Base-by-base conservation (phyloP, 768 basidiomycete species). In the Suillus spraguei region DNA sequence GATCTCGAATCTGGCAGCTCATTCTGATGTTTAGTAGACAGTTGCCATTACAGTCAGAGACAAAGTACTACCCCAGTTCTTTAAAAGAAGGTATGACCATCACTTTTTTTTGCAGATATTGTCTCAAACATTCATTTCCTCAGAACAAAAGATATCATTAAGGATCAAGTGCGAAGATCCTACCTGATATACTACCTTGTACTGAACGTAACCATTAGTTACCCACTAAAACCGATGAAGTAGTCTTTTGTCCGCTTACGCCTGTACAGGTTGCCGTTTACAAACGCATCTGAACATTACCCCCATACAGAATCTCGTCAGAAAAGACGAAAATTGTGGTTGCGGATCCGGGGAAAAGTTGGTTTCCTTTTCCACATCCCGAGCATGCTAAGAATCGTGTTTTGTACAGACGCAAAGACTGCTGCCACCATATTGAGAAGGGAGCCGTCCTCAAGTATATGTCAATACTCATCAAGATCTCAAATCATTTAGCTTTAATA, bases 181-280 rank as follows among this genome's bases (percentile, higher is more conserved):
- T 16, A 28, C 28, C 2, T 2, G 28, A n/a, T 42, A 33, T 41
- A 46, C 28, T 3, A 11, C 35, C 11, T 38, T 24, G 1, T 39
- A 28, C 59, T 22, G 41, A 22, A 64, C 20, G 24, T 14, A 7
- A 65, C 53, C 16, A 44, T 3, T 68, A 96, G 90, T 81, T 99
- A 3, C 97, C 97, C 1, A 81, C 82, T 65, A 99, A 99, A 79
- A 83, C 83, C 0, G 97, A 99, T 67, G 81, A 94, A 70, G 91
- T 98, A 16, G 94, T 97, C 6, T 97, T 98, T 70, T 99, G 97
- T 70, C 96, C 95, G 17, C 77, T 99, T 56, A 91, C 91, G 0
- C 63, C 78, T 0, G 81, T 77, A 41, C 96, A 97, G 75, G 83
- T 87, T 35, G 71, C 74, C 17, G 91, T 88, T 1, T 97, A 97